These are phyloP conservation scores for Truncatella angustata DNA, from an alignment of 2,329 filamentous ascomycete genomes.

Conservation along the genomic window DNA sequence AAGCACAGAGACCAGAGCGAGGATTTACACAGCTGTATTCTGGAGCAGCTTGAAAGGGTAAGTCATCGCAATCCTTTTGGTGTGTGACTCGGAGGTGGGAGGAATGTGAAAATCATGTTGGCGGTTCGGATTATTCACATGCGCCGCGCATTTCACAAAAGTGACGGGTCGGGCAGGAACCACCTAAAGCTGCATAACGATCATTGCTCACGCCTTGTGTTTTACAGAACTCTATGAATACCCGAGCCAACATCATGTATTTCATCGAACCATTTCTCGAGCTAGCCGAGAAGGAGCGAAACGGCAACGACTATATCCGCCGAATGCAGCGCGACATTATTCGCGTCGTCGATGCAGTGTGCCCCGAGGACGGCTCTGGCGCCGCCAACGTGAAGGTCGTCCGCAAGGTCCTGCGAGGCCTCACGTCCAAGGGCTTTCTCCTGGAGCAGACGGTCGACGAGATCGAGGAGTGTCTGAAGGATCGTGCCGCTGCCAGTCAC, in stretches of 20 bases:
- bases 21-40: conserved; percentile 93
- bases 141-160: too few relatives aligned
- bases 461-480: conserved; percentile 80
- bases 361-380: conserved; percentile 80
- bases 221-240: conserved; percentile 89
- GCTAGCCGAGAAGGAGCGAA: conserved; percentile 71
- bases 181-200: too few relatives aligned
- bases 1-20: conserved; percentile 95
- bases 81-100: neutral
- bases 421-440: conserved; percentile 71
- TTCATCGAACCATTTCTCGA: conserved; percentile 96
- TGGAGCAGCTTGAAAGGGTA: conserved; percentile 89
- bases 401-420: conserved; percentile 69
- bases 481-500: conserved; percentile 70
- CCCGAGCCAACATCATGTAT: conserved; percentile 97
- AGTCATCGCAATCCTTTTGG: conserved; percentile 18
- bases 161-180: too few relatives aligned
- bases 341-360: conserved; percentile 87
- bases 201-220: too few relatives aligned
- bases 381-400: conserved; percentile 94
- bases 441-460: conserved; percentile 72
- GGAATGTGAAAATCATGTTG: neutral
- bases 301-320: conserved; percentile 72
- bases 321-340: conserved; percentile 96
- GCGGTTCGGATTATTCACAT: too few relatives aligned